Conservation (phyloP, 345 rosid genomes). For the Acer negundo region DNA sequence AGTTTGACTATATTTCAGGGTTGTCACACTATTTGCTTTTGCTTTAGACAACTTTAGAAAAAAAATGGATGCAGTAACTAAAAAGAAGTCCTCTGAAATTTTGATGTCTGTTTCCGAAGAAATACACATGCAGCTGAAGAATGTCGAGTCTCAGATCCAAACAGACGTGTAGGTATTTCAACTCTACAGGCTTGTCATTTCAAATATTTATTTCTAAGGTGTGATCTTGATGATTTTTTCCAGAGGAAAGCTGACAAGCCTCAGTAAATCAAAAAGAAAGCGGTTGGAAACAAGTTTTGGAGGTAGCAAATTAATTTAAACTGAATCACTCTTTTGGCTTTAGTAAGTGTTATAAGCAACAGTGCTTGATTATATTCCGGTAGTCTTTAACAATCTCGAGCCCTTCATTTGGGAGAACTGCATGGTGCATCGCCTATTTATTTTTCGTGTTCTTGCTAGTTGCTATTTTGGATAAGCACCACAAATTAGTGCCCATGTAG, state of each 20-base stretch:
- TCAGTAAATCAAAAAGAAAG: slow-evolving; percentile 73
- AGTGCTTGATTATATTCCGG: neutral
- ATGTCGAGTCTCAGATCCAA: slow-evolving; percentile 66
- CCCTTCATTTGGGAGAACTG: too few species aligned
- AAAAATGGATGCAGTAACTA: slow-evolving; percentile 66
- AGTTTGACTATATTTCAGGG: slow-evolving; percentile 56
- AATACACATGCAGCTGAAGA: slow-evolving; percentile 61
- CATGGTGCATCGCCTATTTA: too few species aligned
- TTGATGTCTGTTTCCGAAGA: slow-evolving; percentile 70
- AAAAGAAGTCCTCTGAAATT: slow-evolving; percentile 74
- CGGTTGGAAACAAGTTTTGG: slow-evolving; percentile 68
- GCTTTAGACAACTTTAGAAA: slow-evolving; percentile 67
- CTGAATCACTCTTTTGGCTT: slow-evolving; percentile 2
- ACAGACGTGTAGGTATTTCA: slow-evolving; percentile 60
- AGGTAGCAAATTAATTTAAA: slow-evolving; percentile 43
- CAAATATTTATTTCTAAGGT: slow-evolving; percentile 18
- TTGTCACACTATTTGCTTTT: slow-evolving; percentile 55
- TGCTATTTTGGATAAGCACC: slow-evolving; percentile 3
- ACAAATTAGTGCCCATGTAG: neutral
- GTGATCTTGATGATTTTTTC: slow-evolving; percentile 32
- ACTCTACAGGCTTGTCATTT: slow-evolving; percentile 20
- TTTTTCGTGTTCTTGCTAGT: neutral
- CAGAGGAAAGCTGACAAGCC: slow-evolving; percentile 64
- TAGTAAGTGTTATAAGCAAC: slow-evolving; percentile 6
- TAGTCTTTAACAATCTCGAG: slow-evolving; percentile 1